Base-by-base conservation (phyloP, 805 yeast genomes). In the Sugiyamaella smithiae region DNA sequence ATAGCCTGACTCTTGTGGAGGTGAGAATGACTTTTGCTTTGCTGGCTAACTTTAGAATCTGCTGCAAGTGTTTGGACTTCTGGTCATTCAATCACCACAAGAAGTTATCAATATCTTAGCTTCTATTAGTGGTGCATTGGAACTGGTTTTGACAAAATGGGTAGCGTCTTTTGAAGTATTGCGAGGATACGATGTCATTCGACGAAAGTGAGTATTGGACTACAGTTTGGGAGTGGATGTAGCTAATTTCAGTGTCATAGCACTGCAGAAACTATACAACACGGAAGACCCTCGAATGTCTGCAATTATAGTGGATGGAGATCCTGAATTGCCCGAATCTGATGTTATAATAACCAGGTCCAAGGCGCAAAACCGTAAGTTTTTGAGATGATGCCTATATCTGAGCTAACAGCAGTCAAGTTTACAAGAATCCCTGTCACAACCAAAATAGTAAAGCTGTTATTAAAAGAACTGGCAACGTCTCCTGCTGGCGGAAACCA, bases 341-440 rank as follows among this genome's bases (percentile, higher is more conserved):
- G 85, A 81, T 48, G 57, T 78, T n/a, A 89, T 91, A 29, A 69
- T 88, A 3, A 91, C 98, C 0, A 77, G 98, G 60, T 87, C 97
- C 0, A 85, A 83, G 84, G 80, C 95, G 2, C 81, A 78, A 57
- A 66, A 59, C 14, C 45, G 50, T 43, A 46, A 51, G 56, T 35
- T 28, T 16, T 25, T 2, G 23, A 22, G 4, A 16, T 5, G 16
- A 17, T 17, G 17, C 5, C 38, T 14, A 32, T 9, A 28, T 29
- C 24, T 5, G 26, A 67, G 12, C 73, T 81, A 75, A 85, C 37
- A 20, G 11, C 86, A 0, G 76, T 79, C 44, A 66, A 73, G 56
- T 88, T 76, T 57, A 79, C 85, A 0, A 80, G 76, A 59, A 73
- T 89, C 1, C 72, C 90, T 0, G 86, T 88, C 0, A 77, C 84